Evolutionary conservation across 768 basidiomycete species (phyloP), one percentile per base, ranked within the genome.

Genomic region (Kwoniella pini): DNA sequence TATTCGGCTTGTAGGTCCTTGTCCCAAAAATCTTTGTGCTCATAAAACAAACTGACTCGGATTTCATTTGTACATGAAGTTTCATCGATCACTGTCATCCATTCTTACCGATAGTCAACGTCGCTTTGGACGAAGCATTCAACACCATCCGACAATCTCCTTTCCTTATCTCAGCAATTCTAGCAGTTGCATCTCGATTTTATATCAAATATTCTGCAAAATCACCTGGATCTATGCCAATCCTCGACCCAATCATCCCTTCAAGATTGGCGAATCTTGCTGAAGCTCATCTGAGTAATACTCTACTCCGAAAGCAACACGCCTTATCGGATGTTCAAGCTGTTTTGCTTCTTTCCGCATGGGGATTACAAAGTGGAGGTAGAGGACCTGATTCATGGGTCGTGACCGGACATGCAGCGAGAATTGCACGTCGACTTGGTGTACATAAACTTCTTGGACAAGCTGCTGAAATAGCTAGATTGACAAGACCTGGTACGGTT

Each of bases 331-430:
- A 73, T 46, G 71, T 73, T 1, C 71, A 73, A 27, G 71, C 65
- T 38, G 69, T 66, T 6, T 22, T 73, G 26, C 48, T 73, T 0
- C 54, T 73, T 4, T 62, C 69, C 15, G 68, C 57, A 15, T 73
- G 71, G 71, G 69, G 71, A 30, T 45, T 72, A n/a, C 56, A 65
- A 31, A 48, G 59, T 11, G 64, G 62, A 17, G 71, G 71, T 11
- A 33, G 63, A 9, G 71, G 71, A 42, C 71, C 71, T 1, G 71
- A 73, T 46, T 51, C 66, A 2, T 73, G 71, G 71, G 54, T 73
- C 4, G 39, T 73, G 28, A 73, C 71, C 6, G 71, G 71, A 11
- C 71, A 73, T 50, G 62, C 61, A 17, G 56, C 54, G 13, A 48
- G 71, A 17, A 56, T 73, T 38, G 60, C 64, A 4, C 56, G 65